These are phyloP conservation scores for Dictyostelium firmibasis DNA, from an alignment of 78 protist genomes.

Conservation along the genomic window DNA sequence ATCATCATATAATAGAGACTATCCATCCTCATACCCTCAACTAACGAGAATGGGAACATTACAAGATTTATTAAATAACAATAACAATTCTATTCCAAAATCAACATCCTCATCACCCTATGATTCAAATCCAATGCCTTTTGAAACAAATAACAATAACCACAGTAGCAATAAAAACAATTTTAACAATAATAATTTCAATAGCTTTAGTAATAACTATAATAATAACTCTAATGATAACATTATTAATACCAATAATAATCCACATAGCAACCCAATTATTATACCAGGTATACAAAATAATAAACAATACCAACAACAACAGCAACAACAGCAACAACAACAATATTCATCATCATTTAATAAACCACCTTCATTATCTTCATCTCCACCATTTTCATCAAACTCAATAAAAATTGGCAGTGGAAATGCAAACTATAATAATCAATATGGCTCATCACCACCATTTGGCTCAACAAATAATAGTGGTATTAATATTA, in stretches of 20 bases:
- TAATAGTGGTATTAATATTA: not conserved
- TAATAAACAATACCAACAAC: not conserved
- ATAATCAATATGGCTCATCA: constrained; percentile 2
- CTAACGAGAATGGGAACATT: constrained; percentile 5
- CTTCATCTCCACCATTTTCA: constrained; percentile 4
- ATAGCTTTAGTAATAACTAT: not conserved
- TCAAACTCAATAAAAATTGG: not conserved
- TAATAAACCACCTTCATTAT: not conserved
- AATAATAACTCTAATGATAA: not conserved
- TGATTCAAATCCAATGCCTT: not conserved
- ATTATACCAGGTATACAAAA: not conserved
- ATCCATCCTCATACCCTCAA: not conserved
- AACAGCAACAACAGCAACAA: not conserved
- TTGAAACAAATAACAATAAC: not conserved
- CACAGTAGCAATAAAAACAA: not conserved
- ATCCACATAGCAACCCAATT: not conserved
- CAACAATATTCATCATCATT: constrained; percentile 15
- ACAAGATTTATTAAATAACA: not conserved
- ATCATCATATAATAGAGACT: not conserved
- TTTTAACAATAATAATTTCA: not conserved
- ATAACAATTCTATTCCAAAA: not conserved
- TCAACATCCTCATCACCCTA: not conserved
- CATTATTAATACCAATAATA: not conserved
- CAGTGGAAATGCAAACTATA: not conserved
- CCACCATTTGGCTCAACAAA: constrained; percentile 10